Conservation (phyloP, 306 rosid genomes). For the Macrotyloma uniflorum region DNA sequence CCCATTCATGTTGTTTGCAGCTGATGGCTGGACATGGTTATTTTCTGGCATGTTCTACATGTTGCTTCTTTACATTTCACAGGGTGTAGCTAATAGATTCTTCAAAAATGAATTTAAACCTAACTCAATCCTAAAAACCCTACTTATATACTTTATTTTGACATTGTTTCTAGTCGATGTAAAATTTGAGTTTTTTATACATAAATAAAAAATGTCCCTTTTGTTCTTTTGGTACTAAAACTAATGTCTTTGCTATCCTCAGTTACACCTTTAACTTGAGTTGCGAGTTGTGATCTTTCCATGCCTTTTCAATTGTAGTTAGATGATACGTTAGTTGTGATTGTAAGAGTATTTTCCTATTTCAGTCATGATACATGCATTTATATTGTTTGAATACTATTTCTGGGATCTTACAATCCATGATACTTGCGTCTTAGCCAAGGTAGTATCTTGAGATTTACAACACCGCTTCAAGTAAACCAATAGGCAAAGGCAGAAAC, state of each 20-base stretch:
- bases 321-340: neutral
- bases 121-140: too few species aligned
- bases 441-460: neutral
- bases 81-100: neutral
- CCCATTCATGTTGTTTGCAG: too few species aligned
- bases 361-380: neutral
- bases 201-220: neutral
- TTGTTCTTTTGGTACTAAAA: neutral
- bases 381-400: neutral
- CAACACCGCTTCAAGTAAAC: constrained; percentile 14
- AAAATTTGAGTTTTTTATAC: neutral
- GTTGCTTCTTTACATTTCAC: neutral
- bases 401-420: neutral
- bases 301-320: neutral
- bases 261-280: neutral
- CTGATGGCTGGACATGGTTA: too few species aligned
- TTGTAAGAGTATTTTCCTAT: neutral
- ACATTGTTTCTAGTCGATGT: too few species aligned
- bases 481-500: neutral
- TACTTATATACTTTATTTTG: too few species aligned
- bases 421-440: neutral
- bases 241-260: neutral
- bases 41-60: neutral
- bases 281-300: neutral
- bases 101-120: too few species aligned